Evolutionary conservation across 179 eudicot species (phyloP), one percentile per base, ranked within the genome.

Genomic region (Spinacia oleracea): DNA sequence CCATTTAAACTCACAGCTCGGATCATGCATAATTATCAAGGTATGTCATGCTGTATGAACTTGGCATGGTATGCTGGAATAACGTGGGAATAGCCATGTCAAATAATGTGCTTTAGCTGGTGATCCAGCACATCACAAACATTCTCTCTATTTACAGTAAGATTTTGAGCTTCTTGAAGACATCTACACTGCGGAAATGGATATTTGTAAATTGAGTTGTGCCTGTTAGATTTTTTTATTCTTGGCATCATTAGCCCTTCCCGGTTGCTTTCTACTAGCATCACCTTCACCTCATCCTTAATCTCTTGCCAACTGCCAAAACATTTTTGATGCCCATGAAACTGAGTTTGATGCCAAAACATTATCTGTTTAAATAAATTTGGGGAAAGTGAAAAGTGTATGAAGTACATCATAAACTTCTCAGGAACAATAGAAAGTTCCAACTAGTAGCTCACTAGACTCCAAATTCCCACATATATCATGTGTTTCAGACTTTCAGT

Each of bases 171-270:
- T 73, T 75, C 81, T 73, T 80, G 73, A 32, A 82, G 77, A 79
- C 98, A 93, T 81, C 84, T 84, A 81, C 98, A 93, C 58, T 89
- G 91, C 9, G 95, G 98, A 80, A 89, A 87, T 64, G 98, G 98
- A 77, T 88, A 81, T 48, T 85, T 76, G 79, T 87, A 92, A 38
- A 93, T 60, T 16, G 97, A 92, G 72, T 79, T 79, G 78, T 88
- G 90, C 83, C 93, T 80, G 51, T 85, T 90, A 70, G 90, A 87
- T 80, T 88, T 92, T 70, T 83, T 82, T 55, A 81, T 79, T 79
- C 86, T 84, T 40, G 93, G 88, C 77, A 89, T 80, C 89, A 85
- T 88, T 64, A 84, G 83, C 42, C 98, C 94, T 88, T 89, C 92
- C 21, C 95, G 90, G 76, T 93, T 92, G 77, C 97, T 93, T 79